These are phyloP conservation scores for Sclerospora graminicola DNA, from an alignment of 352 stramenopile species.

Conservation along the genomic window DNA sequence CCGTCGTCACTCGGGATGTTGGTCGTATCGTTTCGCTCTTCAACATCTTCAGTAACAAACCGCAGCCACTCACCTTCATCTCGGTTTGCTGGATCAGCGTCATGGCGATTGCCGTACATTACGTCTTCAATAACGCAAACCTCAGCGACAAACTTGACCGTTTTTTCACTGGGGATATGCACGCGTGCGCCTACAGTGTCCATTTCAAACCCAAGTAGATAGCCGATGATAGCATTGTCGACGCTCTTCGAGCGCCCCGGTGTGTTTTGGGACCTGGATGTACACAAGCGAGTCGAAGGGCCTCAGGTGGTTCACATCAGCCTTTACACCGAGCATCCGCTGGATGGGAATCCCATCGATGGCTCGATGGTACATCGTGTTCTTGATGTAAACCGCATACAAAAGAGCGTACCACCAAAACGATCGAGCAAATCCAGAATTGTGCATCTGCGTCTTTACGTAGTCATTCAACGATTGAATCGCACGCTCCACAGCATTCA, in stretches of 20 bases:
- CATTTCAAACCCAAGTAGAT: conserved; percentile 2
- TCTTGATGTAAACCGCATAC: conserved; percentile 8
- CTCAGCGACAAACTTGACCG: conserved; percentile 3
- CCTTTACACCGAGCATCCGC: conserved; percentile 1
- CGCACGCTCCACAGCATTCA: neutral
- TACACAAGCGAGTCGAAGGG: conserved; percentile 4
- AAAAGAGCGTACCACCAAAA: conserved; percentile 5
- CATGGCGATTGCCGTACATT: neutral
- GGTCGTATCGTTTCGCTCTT: neutral
- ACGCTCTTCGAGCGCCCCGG: neutral
- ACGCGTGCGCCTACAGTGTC: conserved; percentile 4
- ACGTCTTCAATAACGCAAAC: neutral
- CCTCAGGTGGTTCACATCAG: conserved; percentile 3
- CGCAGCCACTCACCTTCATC: neutral
- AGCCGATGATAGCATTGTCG: neutral
- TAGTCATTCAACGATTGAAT: conserved; percentile 6
- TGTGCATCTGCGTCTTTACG: conserved; percentile 2
- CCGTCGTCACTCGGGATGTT: neutral
- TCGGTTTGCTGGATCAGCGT: neutral
- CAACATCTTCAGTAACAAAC: neutral
- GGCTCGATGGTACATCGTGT: neutral
- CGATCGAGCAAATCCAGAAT: neutral
- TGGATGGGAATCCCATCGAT: conserved; percentile 1
- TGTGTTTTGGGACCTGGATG: neutral
- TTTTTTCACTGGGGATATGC: conserved; percentile 1